Evolutionary conservation across 139 green algal species (phyloP), one percentile per base, ranked within the genome.

Genomic region (Chlorella ohadii): DNA sequence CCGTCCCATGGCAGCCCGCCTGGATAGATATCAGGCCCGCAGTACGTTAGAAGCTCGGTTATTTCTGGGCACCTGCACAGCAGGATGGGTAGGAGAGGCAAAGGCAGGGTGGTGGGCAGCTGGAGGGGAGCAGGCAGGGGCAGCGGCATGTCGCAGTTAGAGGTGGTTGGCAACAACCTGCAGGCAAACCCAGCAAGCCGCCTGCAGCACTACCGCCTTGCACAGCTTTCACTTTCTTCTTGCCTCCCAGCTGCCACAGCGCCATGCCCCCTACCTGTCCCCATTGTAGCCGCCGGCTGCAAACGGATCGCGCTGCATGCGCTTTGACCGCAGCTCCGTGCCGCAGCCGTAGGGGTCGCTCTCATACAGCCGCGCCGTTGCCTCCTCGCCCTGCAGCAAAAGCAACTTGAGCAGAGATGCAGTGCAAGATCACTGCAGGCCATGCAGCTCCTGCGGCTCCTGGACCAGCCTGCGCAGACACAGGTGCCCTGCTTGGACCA

Each of bases 261-360:
- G n/a, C n/a, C n/a, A n/a, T n/a, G n/a, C n/a, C n/a, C n/a, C n/a
- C n/a, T n/a, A 97, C 47, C 91, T 80, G 25, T 89, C 90, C 13
- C 85, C 83, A 55, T 89, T 84, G 23, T 89, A 88, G 0, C 90
- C 87, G 1, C 93, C 94, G 25, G 92, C 83, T 12, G 90, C 91
- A 88, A 96, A 97, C 5, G 94, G 94, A 61, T 97, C 94, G 0
- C 94, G 81, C 4, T 72, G 47, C 33, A 86, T 63, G 34, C 86
- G 84, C 83, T 97, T 97, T 27, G 85, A 47, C 33, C 89, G 67
- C 61, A 97, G 85, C 34, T 87, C 84, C 1, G 86, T 88, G 33
- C 61, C 63, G 90, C 94, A 97, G 38, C 94, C 94, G 84, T 96
- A 97, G 0, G 91, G 92, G 85, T 97, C 91, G 1, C 84, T 38